Evolutionary conservation across 192 early-diverging fungal species (phyloP), one percentile per base, ranked within the genome.

Genomic region (Coemansia sp.): DNA sequence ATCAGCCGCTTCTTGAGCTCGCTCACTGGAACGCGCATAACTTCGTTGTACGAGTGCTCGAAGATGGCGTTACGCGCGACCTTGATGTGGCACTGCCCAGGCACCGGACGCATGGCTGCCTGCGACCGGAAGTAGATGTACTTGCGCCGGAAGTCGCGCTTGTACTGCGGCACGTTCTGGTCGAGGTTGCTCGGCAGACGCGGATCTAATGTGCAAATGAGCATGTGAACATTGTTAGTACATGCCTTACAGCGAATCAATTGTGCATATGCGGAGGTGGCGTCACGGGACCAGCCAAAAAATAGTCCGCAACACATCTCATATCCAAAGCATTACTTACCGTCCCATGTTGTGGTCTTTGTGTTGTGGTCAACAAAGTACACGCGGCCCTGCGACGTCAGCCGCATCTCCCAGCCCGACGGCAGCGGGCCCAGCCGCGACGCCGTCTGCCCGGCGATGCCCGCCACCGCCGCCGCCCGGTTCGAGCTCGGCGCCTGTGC

Each of bases 341-440:
- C 97, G 75, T 98, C 94, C 97, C 97, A 99, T 3, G 97, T 98
- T 5, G 97, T 98, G 11, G 92, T 97, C 72, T 96, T 98, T 51
- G 93, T 90, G 69, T 94, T 94, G 82, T 99, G 97, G 73, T 99
- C 96, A 12, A 99, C 94, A 87, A 97, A 99, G 82, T 98, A 99
- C 19, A 94, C 92, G 19, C 93, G 80, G 12, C 94, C 96, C 18
- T 93, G 96, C 63, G 89, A 90, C 10, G 95, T 99, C 52, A 94
- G 84, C 16, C 96, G 88, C 96, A 99, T 98, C 70, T 99, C 97
- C 97, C 97, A 99, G 19, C 96, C 96, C 38, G 91, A 92, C 14
- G 97, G 97, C 62, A 99, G 75, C 49, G 95, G 91, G 0, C 96
- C 96, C 6, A 98, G 78, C 16, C 69, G 73, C 66, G 70, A 72